These are phyloP conservation scores for Mucor velutinosus DNA, from an alignment of 371 early-diverging fungal species.

Conservation along the genomic window DNA sequence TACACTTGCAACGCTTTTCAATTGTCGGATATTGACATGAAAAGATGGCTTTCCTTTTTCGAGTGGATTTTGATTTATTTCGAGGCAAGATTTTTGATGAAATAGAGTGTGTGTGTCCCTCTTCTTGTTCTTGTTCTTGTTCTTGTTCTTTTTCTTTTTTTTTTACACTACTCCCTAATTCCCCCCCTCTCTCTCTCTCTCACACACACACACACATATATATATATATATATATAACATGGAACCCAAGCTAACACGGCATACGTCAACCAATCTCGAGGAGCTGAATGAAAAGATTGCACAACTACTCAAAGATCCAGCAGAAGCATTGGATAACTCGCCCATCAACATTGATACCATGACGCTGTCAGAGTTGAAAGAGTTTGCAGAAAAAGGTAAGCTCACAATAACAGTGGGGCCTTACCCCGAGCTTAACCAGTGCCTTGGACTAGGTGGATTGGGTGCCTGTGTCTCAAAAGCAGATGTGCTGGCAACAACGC, in stretches of 20 bases:
- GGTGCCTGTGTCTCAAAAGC: slow-evolving; percentile 55
- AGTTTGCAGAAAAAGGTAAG: slow-evolving; percentile 48
- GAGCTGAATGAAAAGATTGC: slow-evolving; percentile 42
- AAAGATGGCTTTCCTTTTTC: slow-evolving; percentile 2
- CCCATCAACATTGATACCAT: slow-evolving; percentile 40
- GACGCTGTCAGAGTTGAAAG: slow-evolving; percentile 36
- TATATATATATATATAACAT: too few species aligned
- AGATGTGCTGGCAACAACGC: slow-evolving; percentile 53
- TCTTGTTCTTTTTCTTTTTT: background rate
- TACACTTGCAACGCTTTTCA: background rate
- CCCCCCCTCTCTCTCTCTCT: background rate
- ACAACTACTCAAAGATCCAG: slow-evolving; percentile 37
- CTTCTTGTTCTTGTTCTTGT: background rate
- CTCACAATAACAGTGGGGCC: background rate
- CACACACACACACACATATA: too few species aligned
- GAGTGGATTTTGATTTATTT: background rate
- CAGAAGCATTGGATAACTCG: slow-evolving; percentile 26
- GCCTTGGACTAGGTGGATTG: slow-evolving; percentile 35
- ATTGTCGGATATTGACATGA: slow-evolving; percentile 4
- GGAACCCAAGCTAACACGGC: slow-evolving; percentile 41
- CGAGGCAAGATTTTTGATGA: too few species aligned
- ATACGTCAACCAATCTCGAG: slow-evolving; percentile 45
- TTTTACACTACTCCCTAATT: background rate
- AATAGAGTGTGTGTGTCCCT: background rate
- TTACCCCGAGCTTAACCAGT: background rate